A percentile compares a stretch with the other conserved stretches of the same genome.
phyloP scores from a whole-genome alignment of 306 rosid species.

The Betula pendula region DNA sequence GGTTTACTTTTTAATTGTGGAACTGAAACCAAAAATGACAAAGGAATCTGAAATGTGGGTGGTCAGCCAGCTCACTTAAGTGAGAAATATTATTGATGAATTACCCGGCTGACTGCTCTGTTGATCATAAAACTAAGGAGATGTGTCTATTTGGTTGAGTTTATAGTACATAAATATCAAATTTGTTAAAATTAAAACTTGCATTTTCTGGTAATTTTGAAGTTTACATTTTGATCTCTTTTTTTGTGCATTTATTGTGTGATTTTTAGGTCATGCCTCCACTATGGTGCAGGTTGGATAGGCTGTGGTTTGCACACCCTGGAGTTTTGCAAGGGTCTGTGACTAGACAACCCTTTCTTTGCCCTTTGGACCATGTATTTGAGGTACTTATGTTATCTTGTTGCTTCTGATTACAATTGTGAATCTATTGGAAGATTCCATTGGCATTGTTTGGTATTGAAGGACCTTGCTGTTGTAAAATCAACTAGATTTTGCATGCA shows the following conservation, averaged over 20 bases:
- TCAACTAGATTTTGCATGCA: background rate
- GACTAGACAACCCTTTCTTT: slow-evolving; percentile 92
- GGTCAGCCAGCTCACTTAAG: background rate
- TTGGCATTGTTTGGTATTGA: slow-evolving; percentile 5
- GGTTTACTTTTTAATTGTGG: background rate
- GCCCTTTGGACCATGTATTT: slow-evolving; percentile 95
- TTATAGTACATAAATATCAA: background rate
- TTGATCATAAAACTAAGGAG: background rate
- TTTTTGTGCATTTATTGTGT: slow-evolving; percentile 21
- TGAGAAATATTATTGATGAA: background rate
- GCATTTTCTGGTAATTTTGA: slow-evolving; percentile 24
- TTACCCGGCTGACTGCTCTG: background rate
- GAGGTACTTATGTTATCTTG: slow-evolving; percentile 63
- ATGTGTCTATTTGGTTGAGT: slow-evolving; percentile 5
- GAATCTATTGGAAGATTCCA: background rate
- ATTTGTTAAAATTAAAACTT: slow-evolving; percentile 1
- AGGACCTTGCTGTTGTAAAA: background rate
- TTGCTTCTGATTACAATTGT: slow-evolving; percentile 11
- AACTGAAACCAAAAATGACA: background rate
- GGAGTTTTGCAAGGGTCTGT: slow-evolving; percentile 85
- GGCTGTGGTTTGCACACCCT: slow-evolving; percentile 99
- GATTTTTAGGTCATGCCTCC: slow-evolving; percentile 92
- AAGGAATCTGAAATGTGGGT: slow-evolving; percentile 1
- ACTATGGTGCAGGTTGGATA: slow-evolving; percentile 93
- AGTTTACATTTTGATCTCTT: slow-evolving; percentile 31